phyloP scores from a whole-genome alignment of 2,329 filamentous ascomycete species.

The Fusarium sp. region DNA sequence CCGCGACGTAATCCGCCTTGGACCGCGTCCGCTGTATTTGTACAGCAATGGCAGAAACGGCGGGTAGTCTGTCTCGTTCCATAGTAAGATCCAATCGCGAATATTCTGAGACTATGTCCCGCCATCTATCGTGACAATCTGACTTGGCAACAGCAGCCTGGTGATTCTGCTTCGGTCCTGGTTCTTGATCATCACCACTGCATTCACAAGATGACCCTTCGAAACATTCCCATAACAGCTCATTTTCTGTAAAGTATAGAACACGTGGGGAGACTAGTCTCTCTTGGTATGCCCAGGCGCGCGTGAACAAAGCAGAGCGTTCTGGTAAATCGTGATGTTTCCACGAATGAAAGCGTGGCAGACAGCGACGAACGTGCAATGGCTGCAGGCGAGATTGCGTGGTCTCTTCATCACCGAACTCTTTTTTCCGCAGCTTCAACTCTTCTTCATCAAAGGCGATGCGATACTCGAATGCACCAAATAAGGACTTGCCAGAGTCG shows the following conservation, averaged over 20 bases:
- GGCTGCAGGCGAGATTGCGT: neutral
- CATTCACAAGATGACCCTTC: constrained; percentile 2
- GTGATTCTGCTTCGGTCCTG: neutral
- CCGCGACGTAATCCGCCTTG: neutral
- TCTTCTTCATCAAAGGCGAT: neutral
- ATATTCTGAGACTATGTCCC: neutral
- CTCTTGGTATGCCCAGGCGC: constrained; percentile 4
- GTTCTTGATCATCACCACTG: neutral
- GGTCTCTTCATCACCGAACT: neutral
- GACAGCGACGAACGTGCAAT: neutral
- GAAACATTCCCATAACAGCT: constrained; percentile 7
- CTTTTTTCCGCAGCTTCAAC: neutral
- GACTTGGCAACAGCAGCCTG: neutral
- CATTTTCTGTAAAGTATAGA: constrained; percentile 1
- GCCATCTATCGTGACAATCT: neutral
- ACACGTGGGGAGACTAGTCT: neutral
- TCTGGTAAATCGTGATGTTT: neutral
- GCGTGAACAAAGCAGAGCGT: neutral
- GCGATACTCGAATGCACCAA: neutral
- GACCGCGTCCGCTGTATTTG: neutral
- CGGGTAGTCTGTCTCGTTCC: neutral
- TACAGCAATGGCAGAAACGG: neutral
- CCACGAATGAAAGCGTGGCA: neutral
- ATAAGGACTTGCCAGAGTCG: neutral
- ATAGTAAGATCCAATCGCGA: neutral